These are phyloP conservation scores for Agrocybe praecox DNA, from an alignment of 768 basidiomycete genomes.

Conservation along the genomic window DNA sequence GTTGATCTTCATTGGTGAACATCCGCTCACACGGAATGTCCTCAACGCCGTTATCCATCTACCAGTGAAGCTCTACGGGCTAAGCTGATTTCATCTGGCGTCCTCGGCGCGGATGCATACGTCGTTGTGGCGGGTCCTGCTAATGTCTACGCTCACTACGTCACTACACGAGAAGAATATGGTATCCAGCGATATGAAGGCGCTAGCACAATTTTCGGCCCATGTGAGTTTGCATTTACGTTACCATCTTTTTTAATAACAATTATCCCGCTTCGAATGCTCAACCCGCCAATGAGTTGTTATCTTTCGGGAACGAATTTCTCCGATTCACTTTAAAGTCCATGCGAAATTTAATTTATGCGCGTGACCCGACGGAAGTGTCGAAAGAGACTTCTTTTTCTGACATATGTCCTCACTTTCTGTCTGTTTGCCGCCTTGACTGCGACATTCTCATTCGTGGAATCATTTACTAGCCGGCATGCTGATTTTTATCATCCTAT, in stretches of 20 bases:
- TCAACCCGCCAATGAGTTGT: neutral
- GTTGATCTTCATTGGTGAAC: slow-evolving; percentile 23
- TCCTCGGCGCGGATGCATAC: slow-evolving; percentile 69
- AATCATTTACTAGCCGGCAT: slow-evolving; percentile 6
- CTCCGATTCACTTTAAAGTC: slow-evolving; percentile 5
- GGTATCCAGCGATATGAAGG: slow-evolving; percentile 79
- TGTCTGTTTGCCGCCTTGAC: slow-evolving; percentile 4
- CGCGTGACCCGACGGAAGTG: slow-evolving; percentile 18
- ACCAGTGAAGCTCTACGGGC: slow-evolving; percentile 67
- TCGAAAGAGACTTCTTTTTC: slow-evolving; percentile 8
- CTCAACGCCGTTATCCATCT: slow-evolving; percentile 14
- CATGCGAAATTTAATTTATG: slow-evolving; percentile 15
- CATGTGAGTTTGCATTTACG: slow-evolving; percentile 46
- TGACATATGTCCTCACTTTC: slow-evolving; percentile 13
- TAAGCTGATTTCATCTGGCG: slow-evolving; percentile 60
- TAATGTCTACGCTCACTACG: slow-evolving; percentile 78
- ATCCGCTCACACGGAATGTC: slow-evolving; percentile 17
- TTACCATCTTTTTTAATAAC: neutral
- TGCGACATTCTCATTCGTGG: slow-evolving; percentile 8
- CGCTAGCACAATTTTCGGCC: slow-evolving; percentile 78
- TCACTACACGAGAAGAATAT: slow-evolving; percentile 76
- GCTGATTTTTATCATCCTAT: slow-evolving; percentile 11
- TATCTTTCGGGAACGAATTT: slow-evolving; percentile 9
- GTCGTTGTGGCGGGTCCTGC: slow-evolving; percentile 84
- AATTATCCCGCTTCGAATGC: neutral